Evolutionary conservation across 495 filamentous ascomycete species (phyloP), one percentile per base, ranked within the genome.

Genomic region (Aspergillus sparsus): DNA sequence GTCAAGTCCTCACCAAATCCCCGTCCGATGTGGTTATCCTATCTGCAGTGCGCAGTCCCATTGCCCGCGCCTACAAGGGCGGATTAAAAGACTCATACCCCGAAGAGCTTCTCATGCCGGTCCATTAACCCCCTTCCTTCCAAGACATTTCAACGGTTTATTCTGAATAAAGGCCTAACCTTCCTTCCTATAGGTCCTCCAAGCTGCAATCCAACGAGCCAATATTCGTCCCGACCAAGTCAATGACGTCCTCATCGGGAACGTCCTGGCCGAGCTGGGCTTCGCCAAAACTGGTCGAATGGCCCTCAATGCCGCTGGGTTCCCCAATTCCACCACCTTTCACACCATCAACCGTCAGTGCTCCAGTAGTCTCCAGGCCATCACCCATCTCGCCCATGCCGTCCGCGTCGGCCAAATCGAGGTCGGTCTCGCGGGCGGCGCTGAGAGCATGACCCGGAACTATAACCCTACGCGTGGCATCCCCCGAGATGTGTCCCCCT

Each of bases 11-110:
- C 34, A 64, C 58, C 15, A 70, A 67, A 45, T 53, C 65, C 41
- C 83, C 91, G 57, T 89, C 94, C 76, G 92, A 96, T 82, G 80
- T 95, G 11, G 92, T 96, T 65, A 89, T 96, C 64, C 89, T 89
- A n/a, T 82, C 87, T 60, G 87, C 88, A 13, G 76, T 89, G 57
- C 83, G 89, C 32, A 90, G 87, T 45, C 87, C 89, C 3, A 82
- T 92, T 42, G 79, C 85, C 57, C 89, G 91, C 70, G 86, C 78
- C 36, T 74, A 73, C 69, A 89, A 89, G 74, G 92, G 92, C 57
- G 89, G 91, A 16, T 85, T 95, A 76, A 93, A 93, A 77, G 91
- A 96, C 71, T 89, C 89, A n/a, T 80, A 81, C 16, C 81, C 94
- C 35, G 92, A 96, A 72, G 86, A 83, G 69, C 77, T 96, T 27